Evolutionary conservation across 306 rosid species (phyloP), one percentile per base, ranked within the genome.

Genomic region (Quercus ilex): DNA sequence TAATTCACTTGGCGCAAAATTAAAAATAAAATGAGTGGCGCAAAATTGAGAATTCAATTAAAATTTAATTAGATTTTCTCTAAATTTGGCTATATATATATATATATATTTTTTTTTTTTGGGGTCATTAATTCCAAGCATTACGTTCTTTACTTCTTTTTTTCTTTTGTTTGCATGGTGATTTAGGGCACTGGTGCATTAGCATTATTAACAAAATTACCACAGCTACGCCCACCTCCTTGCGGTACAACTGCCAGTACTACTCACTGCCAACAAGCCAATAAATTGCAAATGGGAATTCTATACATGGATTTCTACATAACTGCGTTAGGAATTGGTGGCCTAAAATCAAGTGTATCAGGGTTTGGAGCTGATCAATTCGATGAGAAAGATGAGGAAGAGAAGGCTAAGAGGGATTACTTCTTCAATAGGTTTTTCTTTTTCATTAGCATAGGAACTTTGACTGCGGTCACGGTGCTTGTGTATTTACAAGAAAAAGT

Each of bases 351-450:
- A n/a, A 94, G 99, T 73, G 88, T 92, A 55, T 94, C 97, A 2
- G 99, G 99, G 20, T 94, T 94, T 64, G 99, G 99, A 12, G 87
- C 92, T 0, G 99, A 94, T 74, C 97, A 94, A 67, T 94, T 94
- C 41, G 97, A 94, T 12, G 97, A 91, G 69, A 92, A 88, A 76
- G 93, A 92, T 82, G 97, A 88, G 80, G 90, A 85, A 78, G 99
- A 94, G 87, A 90, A 91, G 71, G 88, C 97, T 46, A 92, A 94
- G 49, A 92, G 89, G 92, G 86, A 90, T 58, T 92, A 55, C 82
- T 94, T 94, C 92, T 94, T 92, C 86, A 89, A 90, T 74, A 87
- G 99, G 78, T 92, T 92, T 76, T 87, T 94, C 85, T 77, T 91
- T 76, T 91, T 94, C 83, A 84, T 94, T 28, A 94, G 93, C 87